A percentile compares a stretch with the other conserved stretches of the same genome.
Evolutionary conservation across 1,284 basidiomycete species (phyloP).

Genomic region (Hortiboletus rubellus): DNA sequence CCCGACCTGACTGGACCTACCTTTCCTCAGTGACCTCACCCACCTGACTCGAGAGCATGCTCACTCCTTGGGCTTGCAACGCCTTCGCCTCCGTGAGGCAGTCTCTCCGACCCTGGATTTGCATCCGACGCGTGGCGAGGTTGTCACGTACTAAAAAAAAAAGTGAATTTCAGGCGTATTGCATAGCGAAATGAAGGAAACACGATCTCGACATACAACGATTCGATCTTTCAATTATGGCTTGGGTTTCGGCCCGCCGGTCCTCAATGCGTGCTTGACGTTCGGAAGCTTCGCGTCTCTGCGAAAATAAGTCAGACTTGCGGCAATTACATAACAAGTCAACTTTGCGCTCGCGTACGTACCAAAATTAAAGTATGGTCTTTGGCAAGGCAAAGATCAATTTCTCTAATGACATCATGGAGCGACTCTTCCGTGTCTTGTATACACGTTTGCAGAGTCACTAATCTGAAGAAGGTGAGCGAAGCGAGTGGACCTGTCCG

Average conservation of each 20-base stretch:
- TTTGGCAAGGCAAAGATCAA: conserved; percentile 50
- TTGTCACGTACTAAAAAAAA: conserved; percentile 42
- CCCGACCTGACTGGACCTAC: conserved; percentile 7
- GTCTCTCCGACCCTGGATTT: conserved; percentile 49
- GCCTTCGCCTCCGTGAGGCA: conserved; percentile 47
- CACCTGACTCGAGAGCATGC: conserved; percentile 37
- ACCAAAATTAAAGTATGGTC: conserved; percentile 50
- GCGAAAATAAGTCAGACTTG: conserved; percentile 22
- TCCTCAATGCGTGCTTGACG: conserved; percentile 54
- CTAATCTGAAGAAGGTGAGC: conserved; percentile 49
- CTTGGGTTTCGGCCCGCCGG: conserved; percentile 41
- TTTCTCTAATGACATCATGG: conserved; percentile 50
- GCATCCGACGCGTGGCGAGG: conserved; percentile 42
- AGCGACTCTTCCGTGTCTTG: conserved; percentile 66
- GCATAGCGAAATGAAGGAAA: conserved; percentile 18
- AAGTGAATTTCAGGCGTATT: conserved; percentile 10
- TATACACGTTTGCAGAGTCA: conserved; percentile 67
- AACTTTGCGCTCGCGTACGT: conserved; percentile 15
- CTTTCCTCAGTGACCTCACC: conserved; percentile 28
- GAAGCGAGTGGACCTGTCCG: conserved; percentile 3
- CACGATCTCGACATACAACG: conserved; percentile 43
- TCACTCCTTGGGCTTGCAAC: conserved; percentile 41
- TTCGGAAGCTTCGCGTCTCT: conserved; percentile 67
- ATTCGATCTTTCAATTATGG: conserved; percentile 44
- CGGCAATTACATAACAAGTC: conserved; percentile 28